Evolutionary conservation across 2,329 filamentous ascomycete genomes (phyloP).

Genomic region (Ophioceras dolichostomum): DNA sequence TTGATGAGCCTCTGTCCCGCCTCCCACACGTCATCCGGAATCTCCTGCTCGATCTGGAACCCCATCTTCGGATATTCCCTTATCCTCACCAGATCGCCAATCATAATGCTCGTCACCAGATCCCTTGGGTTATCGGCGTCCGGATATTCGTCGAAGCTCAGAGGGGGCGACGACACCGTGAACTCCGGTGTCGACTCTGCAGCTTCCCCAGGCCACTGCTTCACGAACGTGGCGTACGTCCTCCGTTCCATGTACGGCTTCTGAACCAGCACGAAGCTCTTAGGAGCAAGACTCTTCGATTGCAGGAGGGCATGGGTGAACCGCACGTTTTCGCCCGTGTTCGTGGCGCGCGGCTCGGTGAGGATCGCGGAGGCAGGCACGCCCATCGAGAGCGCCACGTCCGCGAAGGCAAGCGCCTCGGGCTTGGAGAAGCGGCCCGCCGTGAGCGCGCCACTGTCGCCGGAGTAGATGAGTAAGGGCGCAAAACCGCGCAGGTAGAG

Average conservation of each 20-base stretch:
- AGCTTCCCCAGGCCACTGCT: slow-evolving; percentile 27
- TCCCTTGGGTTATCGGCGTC: slow-evolving; percentile 26
- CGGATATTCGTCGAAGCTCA: slow-evolving; percentile 26
- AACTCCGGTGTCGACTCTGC: slow-evolving; percentile 13
- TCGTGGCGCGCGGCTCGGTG: slow-evolving; percentile 25
- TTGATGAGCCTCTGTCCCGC: slow-evolving; percentile 26
- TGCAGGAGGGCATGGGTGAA: slow-evolving; percentile 25
- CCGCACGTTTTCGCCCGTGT: slow-evolving; percentile 34
- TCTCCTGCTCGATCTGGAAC: slow-evolving; percentile 29
- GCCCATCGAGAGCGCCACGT: slow-evolving; percentile 23
- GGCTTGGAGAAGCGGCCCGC: slow-evolving; percentile 22
- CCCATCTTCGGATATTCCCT: slow-evolving; percentile 27
- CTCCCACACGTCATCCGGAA: slow-evolving; percentile 26
- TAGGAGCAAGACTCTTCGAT: slow-evolving; percentile 11
- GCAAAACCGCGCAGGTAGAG: slow-evolving; percentile 26
- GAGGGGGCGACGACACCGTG: slow-evolving; percentile 25
- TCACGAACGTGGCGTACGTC: slow-evolving; percentile 31
- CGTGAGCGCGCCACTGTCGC: slow-evolving; percentile 27
- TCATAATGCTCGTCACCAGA: slow-evolving; percentile 29
- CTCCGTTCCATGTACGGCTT: slow-evolving; percentile 36
- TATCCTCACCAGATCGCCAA: slow-evolving; percentile 30
- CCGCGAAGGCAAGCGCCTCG: slow-evolving; percentile 29
- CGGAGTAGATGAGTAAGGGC: slow-evolving; percentile 27
- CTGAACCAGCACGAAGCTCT: slow-evolving; percentile 29
- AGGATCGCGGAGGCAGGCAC: slow-evolving; percentile 25